Conservation (phyloP, 2,329 filamentous ascomycete species). For the Phoma herbarum region DNA sequence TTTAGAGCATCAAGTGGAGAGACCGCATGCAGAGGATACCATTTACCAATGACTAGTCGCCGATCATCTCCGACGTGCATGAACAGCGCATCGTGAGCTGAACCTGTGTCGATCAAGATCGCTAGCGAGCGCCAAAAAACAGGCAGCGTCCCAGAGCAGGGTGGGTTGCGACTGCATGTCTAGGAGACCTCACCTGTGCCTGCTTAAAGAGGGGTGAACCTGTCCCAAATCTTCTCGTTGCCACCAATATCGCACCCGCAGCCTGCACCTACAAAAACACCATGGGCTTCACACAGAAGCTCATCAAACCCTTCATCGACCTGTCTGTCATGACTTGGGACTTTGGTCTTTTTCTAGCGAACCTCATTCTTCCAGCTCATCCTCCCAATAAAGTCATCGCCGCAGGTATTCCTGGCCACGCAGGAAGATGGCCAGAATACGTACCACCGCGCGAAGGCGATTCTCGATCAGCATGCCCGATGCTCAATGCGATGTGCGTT, state of each 20-base stretch:
- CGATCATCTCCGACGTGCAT: constrained; percentile 16
- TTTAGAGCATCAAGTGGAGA: constrained; percentile 4
- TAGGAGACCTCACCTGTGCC: background rate
- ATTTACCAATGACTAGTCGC: constrained; percentile 9
- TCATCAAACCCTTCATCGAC: constrained; percentile 44
- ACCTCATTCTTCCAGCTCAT: constrained; percentile 49
- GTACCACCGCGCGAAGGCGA: constrained; percentile 49
- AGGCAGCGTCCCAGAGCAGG: background rate
- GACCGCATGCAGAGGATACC: constrained; percentile 2
- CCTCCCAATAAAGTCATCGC: constrained; percentile 51
- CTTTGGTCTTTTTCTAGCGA: constrained; percentile 51
- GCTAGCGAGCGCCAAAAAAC: constrained; percentile 8
- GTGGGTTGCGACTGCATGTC: constrained; percentile 5
- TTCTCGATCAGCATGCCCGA: constrained; percentile 36
- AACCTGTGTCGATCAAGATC: constrained; percentile 8
- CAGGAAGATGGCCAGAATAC: constrained; percentile 51
- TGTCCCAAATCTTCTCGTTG: background rate
- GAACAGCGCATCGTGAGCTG: constrained; percentile 17
- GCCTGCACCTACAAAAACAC: background rate
- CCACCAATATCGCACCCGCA: background rate
- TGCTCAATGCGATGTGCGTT: constrained; percentile 37
- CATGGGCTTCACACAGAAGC: constrained; percentile 27
- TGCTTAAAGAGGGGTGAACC: background rate
- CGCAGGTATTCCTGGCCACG: constrained; percentile 45
- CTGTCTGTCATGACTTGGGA: constrained; percentile 53